A percentile compares a stretch with the other conserved stretches of the same genome.
Conservation (phyloP, 225 moss, liverwort and hornwort species). For the Thuidium tamariscinum region DNA sequence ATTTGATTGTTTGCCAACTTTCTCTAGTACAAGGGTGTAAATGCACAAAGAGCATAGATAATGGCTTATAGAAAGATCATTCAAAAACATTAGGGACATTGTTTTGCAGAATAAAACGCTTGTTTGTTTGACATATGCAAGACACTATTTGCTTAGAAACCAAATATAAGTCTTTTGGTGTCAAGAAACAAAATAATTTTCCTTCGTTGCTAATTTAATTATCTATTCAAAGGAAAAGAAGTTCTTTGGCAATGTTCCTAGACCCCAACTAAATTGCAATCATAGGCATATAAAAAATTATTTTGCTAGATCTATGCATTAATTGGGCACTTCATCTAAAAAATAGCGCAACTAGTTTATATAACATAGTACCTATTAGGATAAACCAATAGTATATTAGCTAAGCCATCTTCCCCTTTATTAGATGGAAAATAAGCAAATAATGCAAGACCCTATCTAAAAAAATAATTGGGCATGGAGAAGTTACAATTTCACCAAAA, state of each 20-base stretch:
- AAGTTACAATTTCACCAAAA: not conserved
- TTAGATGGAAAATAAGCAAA: not conserved
- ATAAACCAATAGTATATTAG: not conserved
- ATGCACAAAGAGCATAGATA: not conserved
- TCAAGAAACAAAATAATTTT: no score
- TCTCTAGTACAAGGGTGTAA: not conserved
- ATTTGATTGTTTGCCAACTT: not conserved
- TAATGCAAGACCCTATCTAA: not conserved
- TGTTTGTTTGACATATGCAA: rapidly evolving
- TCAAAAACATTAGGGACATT: not conserved
- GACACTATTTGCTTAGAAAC: not conserved
- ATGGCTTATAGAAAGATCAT: not conserved
- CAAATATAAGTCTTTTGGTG: not conserved
- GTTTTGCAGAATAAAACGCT: not conserved
- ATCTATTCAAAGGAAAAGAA: not conserved
- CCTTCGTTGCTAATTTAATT: not conserved
- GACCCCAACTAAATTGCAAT: not conserved
- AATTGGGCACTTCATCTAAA: not conserved
- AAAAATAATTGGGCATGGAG: not conserved
- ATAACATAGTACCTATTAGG: not conserved
- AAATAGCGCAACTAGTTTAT: rapidly evolving
- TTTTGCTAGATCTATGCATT: not conserved
- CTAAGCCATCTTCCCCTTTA: not conserved
- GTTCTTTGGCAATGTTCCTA: not conserved
- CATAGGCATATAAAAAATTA: not conserved